A percentile compares a stretch with the other conserved stretches of the same genome.
Evolutionary conservation across 164 flowering plant genomes (phyloP).

Genomic region (Tetracentron sinense): DNA sequence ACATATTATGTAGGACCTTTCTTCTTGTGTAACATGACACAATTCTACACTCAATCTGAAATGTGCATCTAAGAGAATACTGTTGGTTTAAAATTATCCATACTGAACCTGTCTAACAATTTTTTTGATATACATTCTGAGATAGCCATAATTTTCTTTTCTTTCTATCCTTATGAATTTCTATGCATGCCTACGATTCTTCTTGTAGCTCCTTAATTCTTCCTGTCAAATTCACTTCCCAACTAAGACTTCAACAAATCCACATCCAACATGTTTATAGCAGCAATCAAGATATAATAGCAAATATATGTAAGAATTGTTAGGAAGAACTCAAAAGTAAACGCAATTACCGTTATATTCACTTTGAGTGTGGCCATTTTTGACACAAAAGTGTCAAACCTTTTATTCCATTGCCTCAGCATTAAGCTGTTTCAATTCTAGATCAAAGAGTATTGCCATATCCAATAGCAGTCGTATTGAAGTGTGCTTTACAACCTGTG

Average conservation of each 20-base stretch:
- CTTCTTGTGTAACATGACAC: too few species aligned
- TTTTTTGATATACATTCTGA: conserved; percentile 5
- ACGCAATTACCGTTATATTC: background rate
- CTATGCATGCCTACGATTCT: background rate
- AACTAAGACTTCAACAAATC: background rate
- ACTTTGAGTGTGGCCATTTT: background rate
- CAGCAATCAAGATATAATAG: background rate
- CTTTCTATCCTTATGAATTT: background rate
- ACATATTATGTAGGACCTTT: conserved; percentile 2
- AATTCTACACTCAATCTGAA: too few species aligned
- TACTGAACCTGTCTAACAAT: conserved; percentile 1
- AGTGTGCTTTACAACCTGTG: too few species aligned
- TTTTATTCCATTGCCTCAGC: background rate
- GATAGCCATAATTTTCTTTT: background rate
- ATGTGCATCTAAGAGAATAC: background rate
- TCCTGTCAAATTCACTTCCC: too few species aligned
- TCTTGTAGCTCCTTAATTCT: background rate
- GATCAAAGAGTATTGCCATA: too few species aligned
- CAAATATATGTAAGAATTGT: background rate
- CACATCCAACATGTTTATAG: background rate
- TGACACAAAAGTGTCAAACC: background rate
- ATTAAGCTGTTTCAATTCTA: too few species aligned
- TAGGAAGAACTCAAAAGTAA: background rate
- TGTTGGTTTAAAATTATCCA: background rate
- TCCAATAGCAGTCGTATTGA: too few species aligned